phyloP scores from a whole-genome alignment of 2,329 filamentous ascomycete species.

The Sclerotinia trifoliorum region DNA sequence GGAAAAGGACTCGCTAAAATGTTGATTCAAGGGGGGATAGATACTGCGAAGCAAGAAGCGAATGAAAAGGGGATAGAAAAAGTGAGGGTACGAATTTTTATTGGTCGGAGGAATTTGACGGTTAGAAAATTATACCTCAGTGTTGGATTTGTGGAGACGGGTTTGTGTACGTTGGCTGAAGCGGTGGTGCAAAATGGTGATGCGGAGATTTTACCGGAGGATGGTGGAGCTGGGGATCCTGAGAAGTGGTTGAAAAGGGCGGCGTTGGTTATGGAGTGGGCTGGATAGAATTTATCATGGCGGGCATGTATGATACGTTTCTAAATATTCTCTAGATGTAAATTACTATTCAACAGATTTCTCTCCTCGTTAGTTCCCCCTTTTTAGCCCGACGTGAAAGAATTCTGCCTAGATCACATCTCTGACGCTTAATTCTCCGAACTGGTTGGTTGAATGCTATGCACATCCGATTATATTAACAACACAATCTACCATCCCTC shows the following conservation, averaged over 20 bases:
- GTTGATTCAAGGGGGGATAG: background rate
- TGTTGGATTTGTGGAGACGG: background rate
- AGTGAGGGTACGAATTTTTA: background rate
- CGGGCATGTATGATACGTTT: no score
- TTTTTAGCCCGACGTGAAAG: no score
- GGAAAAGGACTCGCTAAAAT: background rate
- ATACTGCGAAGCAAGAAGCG: background rate
- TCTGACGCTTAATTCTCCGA: no score
- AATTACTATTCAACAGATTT: no score
- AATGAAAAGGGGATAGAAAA: background rate
- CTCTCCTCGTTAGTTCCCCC: no score
- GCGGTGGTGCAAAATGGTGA: background rate
- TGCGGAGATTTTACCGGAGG: background rate
- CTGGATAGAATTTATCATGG: no score
- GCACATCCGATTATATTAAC: no score
- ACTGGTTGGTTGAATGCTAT: no score
- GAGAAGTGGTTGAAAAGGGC: background rate
- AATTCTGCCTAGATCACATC: no score
- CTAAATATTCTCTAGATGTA: no score
- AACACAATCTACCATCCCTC: slow-evolving; percentile 28
- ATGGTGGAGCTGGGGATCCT: background rate
- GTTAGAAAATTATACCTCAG: background rate
- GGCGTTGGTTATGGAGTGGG: background rate
- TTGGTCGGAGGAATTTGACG: background rate
- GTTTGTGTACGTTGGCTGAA: background rate